Base-by-base conservation (phyloP, 1,284 basidiomycete genomes). In the Moesziomyces antarcticus region DNA sequence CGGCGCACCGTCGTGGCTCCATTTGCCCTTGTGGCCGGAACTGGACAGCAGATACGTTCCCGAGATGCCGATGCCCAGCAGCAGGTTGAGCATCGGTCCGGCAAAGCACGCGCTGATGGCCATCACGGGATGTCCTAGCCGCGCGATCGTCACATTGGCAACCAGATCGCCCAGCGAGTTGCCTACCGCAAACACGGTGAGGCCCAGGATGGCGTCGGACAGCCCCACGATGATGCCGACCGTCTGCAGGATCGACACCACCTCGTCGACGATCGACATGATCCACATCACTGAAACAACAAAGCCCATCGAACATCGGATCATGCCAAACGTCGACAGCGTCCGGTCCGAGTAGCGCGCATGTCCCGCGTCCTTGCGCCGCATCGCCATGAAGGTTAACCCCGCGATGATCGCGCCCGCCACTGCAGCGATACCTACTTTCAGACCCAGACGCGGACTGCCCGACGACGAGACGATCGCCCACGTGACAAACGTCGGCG, bases 161-260 rank as follows among this genome's bases (percentile, higher is more conserved):
- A 99, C 95, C 20, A 98, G 89, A 85, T 99, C 96, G 1, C 95
- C 96, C 8, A 97, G 88, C 33, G 93, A 95, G 85, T 98, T 98
- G 22, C 96, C 96, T 35, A 97, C 89, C 0, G 95, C 96, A 80
- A 99, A 99, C 71, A 99, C 91, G 0, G 95, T 98, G 51, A 98
- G 86, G 3, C 96, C 96, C 55, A 99, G 92, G 81, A 99, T 96
- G 25, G 96, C 95, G 83, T 98, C 93, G n/a, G 93, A 94, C 24
- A 99, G 88, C 0, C 95, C 94, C 77, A 97, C 92, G 59, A 98
- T 92, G 84, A 92, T 90, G 18, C 95, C 96, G 77, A 97, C 91
- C 0, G 93, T 92, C 91, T 96, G 79, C 3, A 79, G 50, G 60
- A 79, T 74, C n/a, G 70, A 70, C 1, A 82, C 80, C 0, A 82